These are phyloP conservation scores for Trypanosomatidae sp. DNA, from an alignment of 208 protist genomes.

Conservation along the genomic window DNA sequence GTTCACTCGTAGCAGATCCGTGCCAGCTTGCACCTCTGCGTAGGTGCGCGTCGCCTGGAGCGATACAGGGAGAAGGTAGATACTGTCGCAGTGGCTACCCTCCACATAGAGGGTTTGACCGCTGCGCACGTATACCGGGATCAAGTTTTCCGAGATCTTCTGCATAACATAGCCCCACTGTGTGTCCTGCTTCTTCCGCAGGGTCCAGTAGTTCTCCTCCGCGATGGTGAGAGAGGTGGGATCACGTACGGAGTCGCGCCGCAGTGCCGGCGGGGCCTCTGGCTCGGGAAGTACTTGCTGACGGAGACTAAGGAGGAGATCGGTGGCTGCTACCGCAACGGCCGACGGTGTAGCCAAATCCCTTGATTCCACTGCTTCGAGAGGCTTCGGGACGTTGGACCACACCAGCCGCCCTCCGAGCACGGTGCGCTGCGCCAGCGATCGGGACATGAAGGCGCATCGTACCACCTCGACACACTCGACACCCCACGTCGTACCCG, in stretches of 20 bases:
- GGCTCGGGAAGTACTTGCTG: conserved; percentile 31
- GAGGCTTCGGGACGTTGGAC: conserved; percentile 22
- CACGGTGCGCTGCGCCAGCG: conserved; percentile 21
- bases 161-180: conserved; percentile 37
- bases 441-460: conserved; percentile 28
- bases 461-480: conserved; percentile 36
- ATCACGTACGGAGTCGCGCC: conserved; percentile 2
- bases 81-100: conserved; percentile 20
- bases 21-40: conserved; percentile 6
- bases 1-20: not conserved
- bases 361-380: not conserved
- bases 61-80: conserved; percentile 34
- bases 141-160: conserved; percentile 25
- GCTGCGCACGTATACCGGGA: conserved; percentile 4
- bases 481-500: conserved; percentile 12
- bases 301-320: conserved; percentile 25
- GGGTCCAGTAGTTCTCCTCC: conserved; percentile 40
- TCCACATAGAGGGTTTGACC: conserved; percentile 23
- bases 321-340: conserved; percentile 7
- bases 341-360: not conserved
- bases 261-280: conserved; percentile 13
- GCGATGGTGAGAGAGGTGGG: conserved; percentile 37
- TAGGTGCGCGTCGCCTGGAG: conserved; percentile 7
- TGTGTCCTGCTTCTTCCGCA: conserved; percentile 22
- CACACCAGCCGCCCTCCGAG: conserved; percentile 20